Evolutionary conservation across 2,329 filamentous ascomycete genomes (phyloP).

Genomic region (Dactylonectria macrodidyma): DNA sequence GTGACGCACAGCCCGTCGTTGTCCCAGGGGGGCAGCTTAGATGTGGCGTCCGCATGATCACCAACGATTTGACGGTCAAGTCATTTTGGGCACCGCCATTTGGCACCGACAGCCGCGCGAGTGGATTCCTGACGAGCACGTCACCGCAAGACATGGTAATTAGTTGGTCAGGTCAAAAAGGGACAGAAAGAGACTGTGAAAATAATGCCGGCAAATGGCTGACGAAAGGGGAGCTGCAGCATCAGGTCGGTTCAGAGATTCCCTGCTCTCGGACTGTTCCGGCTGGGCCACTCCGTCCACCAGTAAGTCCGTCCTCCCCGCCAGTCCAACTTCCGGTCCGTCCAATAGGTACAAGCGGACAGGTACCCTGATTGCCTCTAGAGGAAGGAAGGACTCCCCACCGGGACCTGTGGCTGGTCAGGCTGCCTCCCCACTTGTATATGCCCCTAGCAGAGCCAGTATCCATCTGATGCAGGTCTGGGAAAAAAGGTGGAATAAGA

Average conservation of each 20-base stretch:
- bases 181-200: not conserved
- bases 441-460: slow-evolving; percentile 11
- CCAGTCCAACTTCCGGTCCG: not conserved
- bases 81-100: slow-evolving; percentile 10
- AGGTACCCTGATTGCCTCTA: slow-evolving; percentile 28
- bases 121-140: slow-evolving; percentile 7
- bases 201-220: not conserved
- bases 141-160: not conserved
- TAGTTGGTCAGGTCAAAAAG: slow-evolving; percentile 2
- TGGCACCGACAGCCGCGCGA: slow-evolving; percentile 8
- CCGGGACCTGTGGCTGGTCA: slow-evolving; percentile 23
- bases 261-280: slow-evolving; percentile 20
- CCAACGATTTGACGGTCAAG: not conserved
- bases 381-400: slow-evolving; percentile 29
- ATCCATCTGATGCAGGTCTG: slow-evolving; percentile 12
- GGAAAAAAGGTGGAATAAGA: not conserved
- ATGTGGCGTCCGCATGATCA: slow-evolving; percentile 7
- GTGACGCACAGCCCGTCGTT: not conserved
- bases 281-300: slow-evolving; percentile 12
- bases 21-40: not conserved
- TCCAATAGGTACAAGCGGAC: slow-evolving; percentile 1
- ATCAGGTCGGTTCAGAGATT: slow-evolving; percentile 5
- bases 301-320: too few species aligned
- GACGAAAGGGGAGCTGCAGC: not conserved
- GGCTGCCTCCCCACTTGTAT: slow-evolving; percentile 11